Conservation (phyloP, 768 basidiomycete genomes). For the Tulasnella sp. region DNA sequence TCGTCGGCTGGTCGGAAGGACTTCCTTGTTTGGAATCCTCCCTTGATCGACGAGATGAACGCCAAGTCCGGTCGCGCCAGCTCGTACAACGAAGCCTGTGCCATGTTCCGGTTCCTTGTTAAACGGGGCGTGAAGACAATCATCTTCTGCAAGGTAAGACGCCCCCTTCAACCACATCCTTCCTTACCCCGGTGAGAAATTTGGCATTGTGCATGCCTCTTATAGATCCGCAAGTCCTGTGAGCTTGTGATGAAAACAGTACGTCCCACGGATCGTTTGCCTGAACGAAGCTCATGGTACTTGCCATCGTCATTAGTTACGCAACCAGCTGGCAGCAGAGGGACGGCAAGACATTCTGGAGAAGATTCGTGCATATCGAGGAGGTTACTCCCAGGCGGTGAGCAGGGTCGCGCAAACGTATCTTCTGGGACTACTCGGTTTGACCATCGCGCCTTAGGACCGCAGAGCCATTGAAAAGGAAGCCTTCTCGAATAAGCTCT, state of each 20-base stretch:
- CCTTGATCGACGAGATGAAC: conserved; percentile 43
- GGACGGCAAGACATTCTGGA: conserved; percentile 66
- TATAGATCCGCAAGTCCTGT: conserved; percentile 66
- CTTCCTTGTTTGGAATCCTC: conserved; percentile 66
- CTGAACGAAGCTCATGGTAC: too few relatives aligned
- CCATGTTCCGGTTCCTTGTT: conserved; percentile 71
- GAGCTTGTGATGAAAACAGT: conserved; percentile 45
- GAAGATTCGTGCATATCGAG: conserved; percentile 71
- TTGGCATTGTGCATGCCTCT: not conserved
- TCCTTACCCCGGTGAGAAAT: too few relatives aligned
- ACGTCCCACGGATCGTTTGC: not conserved
- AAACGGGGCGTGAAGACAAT: conserved; percentile 69
- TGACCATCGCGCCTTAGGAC: conserved; percentile 36
- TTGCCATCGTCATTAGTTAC: conserved; percentile 16
- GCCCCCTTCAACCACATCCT: too few relatives aligned
- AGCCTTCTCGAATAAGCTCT: conserved; percentile 71
- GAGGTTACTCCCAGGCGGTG: conserved; percentile 70
- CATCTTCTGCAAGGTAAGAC: conserved; percentile 73
- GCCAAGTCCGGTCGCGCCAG: conserved; percentile 44
- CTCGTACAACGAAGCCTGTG: conserved; percentile 55
- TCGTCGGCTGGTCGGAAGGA: conserved; percentile 74
- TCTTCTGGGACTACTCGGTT: not conserved
- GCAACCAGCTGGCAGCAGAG: conserved; percentile 56
- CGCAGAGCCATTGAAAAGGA: conserved; percentile 74
- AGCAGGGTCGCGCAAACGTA: not conserved